These are phyloP conservation scores for Fonsecaea nubica DNA, from an alignment of 2,329 filamentous ascomycete genomes.

Conservation along the genomic window DNA sequence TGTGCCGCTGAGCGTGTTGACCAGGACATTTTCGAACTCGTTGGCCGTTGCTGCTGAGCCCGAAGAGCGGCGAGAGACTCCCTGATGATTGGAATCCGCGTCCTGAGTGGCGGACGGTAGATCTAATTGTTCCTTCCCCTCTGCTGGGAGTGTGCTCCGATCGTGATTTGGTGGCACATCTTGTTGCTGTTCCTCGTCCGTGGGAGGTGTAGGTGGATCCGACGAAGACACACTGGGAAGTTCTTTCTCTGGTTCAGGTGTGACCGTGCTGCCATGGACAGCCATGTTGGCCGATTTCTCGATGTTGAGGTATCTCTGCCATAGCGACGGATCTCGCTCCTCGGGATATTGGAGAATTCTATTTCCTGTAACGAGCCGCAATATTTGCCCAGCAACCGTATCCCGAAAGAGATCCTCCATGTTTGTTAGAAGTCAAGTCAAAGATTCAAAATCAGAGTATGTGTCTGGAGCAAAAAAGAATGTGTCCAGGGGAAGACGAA, in stretches of 20 bases:
- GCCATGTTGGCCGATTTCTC: conserved; percentile 59
- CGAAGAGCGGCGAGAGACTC: conserved; percentile 6
- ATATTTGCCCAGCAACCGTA: conserved; percentile 11
- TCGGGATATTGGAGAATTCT: conserved; percentile 19
- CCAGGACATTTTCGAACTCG: conserved; percentile 24
- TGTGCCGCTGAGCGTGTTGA: conserved; percentile 19
- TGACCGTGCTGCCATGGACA: conserved; percentile 50
- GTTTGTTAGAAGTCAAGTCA: conserved; percentile 41
- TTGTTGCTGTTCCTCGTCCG: not conserved
- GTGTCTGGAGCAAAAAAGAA: not conserved
- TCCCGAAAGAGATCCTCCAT: conserved; percentile 18
- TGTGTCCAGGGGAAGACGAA: not conserved
- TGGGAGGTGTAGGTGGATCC: not conserved
- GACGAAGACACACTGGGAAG: conserved; percentile 8
- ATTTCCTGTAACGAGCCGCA: conserved; percentile 15
- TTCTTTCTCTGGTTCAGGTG: conserved; percentile 11
- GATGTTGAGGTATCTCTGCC: conserved; percentile 48
- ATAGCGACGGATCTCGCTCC: conserved; percentile 18
- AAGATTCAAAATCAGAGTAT: not conserved
- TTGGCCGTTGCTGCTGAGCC: conserved; percentile 14
- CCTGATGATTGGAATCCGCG: not conserved
- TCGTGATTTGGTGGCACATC: conserved; percentile 3
- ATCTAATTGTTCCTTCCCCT: conserved; percentile 13
- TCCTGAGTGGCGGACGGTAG: not conserved
- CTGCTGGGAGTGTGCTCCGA: not conserved